Conservation (phyloP, 1,139 yeast species). For the Hansenula lynferdii region DNA sequence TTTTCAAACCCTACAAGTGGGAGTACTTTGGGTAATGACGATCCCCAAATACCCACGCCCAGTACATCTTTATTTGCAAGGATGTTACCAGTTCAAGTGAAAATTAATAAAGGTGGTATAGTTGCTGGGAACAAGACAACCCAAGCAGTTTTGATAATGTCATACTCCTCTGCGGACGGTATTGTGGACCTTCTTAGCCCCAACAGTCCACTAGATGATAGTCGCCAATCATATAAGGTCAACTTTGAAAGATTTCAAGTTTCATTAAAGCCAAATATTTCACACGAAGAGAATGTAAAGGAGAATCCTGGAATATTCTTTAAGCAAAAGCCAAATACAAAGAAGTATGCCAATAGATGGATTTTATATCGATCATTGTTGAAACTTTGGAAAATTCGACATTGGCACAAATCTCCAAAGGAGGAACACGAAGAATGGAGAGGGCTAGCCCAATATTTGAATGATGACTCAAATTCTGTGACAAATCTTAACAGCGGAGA, state of each 20-base stretch:
- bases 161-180: constrained; percentile 56
- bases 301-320: not conserved
- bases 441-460: constrained; percentile 36
- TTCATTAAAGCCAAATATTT: constrained; percentile 65
- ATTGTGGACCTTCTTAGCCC: constrained; percentile 53
- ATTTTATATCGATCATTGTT: not conserved
- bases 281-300: constrained; percentile 32
- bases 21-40: constrained; percentile 4
- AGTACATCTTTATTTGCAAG: constrained; percentile 28
- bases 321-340: constrained; percentile 13
- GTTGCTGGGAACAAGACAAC: constrained; percentile 78
- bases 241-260: constrained; percentile 47
- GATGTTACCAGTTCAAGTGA: constrained; percentile 53
- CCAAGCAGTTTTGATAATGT: constrained; percentile 62
- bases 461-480: constrained; percentile 16
- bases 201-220: constrained; percentile 48
- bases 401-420: constrained; percentile 29
- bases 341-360: constrained; percentile 3
- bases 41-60: constrained; percentile 2
- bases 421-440: constrained; percentile 42
- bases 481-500: constrained; percentile 26
- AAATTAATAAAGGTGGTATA: constrained; percentile 63
- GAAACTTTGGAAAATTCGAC: constrained; percentile 29
- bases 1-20: constrained; percentile 17
- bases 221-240: constrained; percentile 40